Evolutionary conservation across 1,284 basidiomycete genomes (phyloP).

Genomic region (Ustilago vetiveriae): DNA sequence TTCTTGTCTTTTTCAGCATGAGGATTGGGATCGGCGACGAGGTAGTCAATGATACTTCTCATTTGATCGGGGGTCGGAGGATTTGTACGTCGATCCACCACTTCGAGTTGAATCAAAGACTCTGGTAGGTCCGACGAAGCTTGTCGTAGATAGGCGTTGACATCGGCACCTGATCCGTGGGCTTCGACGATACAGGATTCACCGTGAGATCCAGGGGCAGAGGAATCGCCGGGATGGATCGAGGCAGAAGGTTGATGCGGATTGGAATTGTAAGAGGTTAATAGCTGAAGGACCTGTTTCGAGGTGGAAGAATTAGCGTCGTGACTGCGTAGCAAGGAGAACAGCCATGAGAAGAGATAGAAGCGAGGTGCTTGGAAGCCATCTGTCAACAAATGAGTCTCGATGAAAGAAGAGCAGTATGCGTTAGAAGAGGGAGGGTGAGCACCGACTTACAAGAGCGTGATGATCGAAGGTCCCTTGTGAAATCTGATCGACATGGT

Average conservation of each 20-base stretch:
- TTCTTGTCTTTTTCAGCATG: not conserved
- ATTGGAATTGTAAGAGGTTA: constrained; percentile 14
- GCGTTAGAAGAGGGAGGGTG: no score
- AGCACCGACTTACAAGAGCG: constrained; percentile 32
- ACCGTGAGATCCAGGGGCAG: constrained; percentile 9
- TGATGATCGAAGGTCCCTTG: constrained; percentile 37
- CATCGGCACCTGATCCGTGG: constrained; percentile 19
- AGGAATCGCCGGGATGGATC: not conserved
- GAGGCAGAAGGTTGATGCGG: constrained; percentile 4
- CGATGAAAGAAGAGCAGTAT: no score
- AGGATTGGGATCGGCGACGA: constrained; percentile 4
- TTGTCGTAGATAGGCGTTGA: constrained; percentile 17
- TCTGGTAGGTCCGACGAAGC: no score
- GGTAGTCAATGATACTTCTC: constrained; percentile 38
- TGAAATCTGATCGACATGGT: constrained; percentile 43
- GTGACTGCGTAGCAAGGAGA: constrained; percentile 6
- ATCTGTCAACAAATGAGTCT: no score
- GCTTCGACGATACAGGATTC: constrained; percentile 30
- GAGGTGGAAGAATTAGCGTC: constrained; percentile 21
- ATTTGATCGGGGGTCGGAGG: constrained; percentile 41
- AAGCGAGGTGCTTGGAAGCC: not conserved
- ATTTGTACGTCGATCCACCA: constrained; percentile 26
- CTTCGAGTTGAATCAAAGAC: constrained; percentile 35
- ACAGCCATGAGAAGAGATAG: not conserved
- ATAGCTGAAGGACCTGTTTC: constrained; percentile 32